Conservation (phyloP, 352 stramenopile species). For the Globisporangium paddicum region DNA sequence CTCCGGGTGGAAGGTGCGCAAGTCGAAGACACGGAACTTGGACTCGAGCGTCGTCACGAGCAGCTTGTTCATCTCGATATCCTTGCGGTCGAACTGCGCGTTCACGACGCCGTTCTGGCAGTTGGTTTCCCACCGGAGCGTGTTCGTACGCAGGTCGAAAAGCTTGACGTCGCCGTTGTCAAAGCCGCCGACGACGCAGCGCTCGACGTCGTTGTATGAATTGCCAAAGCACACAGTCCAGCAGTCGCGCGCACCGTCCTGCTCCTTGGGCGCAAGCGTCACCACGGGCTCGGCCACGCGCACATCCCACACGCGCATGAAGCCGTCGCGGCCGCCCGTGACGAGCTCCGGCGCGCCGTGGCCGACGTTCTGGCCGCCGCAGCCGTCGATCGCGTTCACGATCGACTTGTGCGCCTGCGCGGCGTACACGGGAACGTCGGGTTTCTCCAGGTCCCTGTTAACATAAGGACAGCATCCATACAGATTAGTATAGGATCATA, state of each 20-base stretch:
- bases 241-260: conserved; percentile 86
- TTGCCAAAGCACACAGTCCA: conserved; percentile 97
- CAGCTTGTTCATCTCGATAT: conserved; percentile 98
- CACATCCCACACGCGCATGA: conserved; percentile 95
- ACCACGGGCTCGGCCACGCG: conserved; percentile 90
- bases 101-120: conserved; percentile 95
- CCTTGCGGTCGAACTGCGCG: conserved; percentile 94
- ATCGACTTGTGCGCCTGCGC: conserved; percentile 91
- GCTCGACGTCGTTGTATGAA: conserved; percentile 91
- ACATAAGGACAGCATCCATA: background rate
- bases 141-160: conserved; percentile 93
- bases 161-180: conserved; percentile 98
- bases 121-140: conserved; percentile 95
- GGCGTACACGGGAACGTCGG: conserved; percentile 76
- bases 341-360: conserved; percentile 93
- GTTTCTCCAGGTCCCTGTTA: conserved; percentile 80
- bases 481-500: background rate
- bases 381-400: conserved; percentile 95
- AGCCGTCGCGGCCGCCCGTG: conserved; percentile 92
- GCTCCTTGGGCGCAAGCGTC: conserved; percentile 87
- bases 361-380: conserved; percentile 86
- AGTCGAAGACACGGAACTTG: conserved; percentile 94
- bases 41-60: conserved; percentile 94
- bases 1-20: conserved; percentile 90
- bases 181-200: conserved; percentile 91